These are phyloP conservation scores for Hanseniaspora valbyensis DNA, from an alignment of 805 yeast species.

Conservation along the genomic window DNA sequence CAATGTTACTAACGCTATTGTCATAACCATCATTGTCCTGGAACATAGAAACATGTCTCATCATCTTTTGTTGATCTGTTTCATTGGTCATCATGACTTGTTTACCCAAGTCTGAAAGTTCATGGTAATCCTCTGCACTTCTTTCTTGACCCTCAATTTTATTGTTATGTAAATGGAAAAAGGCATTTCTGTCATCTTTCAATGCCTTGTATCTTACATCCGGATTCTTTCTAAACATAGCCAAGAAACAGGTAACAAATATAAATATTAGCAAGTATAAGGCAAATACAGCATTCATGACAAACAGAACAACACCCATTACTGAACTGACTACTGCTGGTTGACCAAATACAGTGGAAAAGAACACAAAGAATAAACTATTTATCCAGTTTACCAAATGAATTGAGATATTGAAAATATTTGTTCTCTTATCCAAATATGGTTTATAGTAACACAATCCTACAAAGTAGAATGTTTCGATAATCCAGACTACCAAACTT, in stretches of 20 bases:
- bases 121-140: conserved; percentile 23
- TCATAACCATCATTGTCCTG: conserved; percentile 3
- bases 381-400: conserved; percentile 70
- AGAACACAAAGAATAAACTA: conserved; percentile 77
- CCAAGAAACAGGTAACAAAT: conserved; percentile 74
- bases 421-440: conserved; percentile 88
- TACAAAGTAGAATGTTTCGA: conserved; percentile 63
- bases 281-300: conserved; percentile 82
- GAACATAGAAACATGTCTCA: conserved; percentile 18
- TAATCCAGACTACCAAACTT: conserved; percentile 61
- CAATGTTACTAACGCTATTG: conserved; percentile 1
- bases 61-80: conserved; percentile 24
- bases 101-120: conserved; percentile 29
- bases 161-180: conserved; percentile 57
- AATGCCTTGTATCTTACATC: conserved; percentile 92
- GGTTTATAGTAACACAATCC: conserved; percentile 66
- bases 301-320: conserved; percentile 81
- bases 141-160: conserved; percentile 23
- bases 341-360: conserved; percentile 70
- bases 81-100: conserved; percentile 31
- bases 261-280: conserved; percentile 72
- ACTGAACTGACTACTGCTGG: conserved; percentile 84
- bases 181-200: conserved; percentile 94
- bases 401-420: conserved; percentile 81
- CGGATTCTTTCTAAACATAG: conserved; percentile 79